Evolutionary conservation across 306 rosid species (phyloP), one percentile per base, ranked within the genome.

Genomic region (Rosa multiflora): DNA sequence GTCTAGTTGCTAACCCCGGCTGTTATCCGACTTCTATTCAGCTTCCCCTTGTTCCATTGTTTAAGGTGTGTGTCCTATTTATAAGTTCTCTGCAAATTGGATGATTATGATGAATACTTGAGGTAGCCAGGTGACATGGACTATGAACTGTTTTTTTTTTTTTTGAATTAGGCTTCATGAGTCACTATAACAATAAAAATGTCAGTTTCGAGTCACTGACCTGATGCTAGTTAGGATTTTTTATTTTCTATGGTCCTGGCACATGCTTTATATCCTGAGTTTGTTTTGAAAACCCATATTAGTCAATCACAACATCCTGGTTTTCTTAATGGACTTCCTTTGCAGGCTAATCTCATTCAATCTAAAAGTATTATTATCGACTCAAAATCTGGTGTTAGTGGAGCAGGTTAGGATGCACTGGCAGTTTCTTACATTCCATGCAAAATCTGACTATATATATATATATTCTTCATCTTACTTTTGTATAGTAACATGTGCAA

Each of bases 11-110:
- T 29, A 95, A 95, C 86, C 99, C 98, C 55, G 99, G 99, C 70
- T 95, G 99, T 76, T 95, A 92, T 89, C 99, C 99, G 75, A 92
- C 99, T 79, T 87, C 99, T 47, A 72, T 92, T 82, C 99, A 95
- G 79, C 92, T 95, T 83, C 97, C 99, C 51, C 96, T 95, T 88
- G 91, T 92, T 72, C 99, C 98, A 10, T 79, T 95, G 82, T 84
- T 92, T 80, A 88, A 95, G 98, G 97, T 95, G 77, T 71, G 87
- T 72, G 15, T 83, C 32, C 44, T 76, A 40, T 66, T 48, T 47
- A 67, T 48, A 71, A 63, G 53, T 74, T 82, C 42, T 8, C 62
- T 37, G 10, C 14, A 71, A 76, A 15, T 70, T 76, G 58, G 49
- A 42, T 15, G 3, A 32, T 53, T 3, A 64, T 66, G 35, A 44